Conservation (phyloP, 2,329 filamentous ascomycete genomes). For the Colletotrichum camelliae region DNA sequence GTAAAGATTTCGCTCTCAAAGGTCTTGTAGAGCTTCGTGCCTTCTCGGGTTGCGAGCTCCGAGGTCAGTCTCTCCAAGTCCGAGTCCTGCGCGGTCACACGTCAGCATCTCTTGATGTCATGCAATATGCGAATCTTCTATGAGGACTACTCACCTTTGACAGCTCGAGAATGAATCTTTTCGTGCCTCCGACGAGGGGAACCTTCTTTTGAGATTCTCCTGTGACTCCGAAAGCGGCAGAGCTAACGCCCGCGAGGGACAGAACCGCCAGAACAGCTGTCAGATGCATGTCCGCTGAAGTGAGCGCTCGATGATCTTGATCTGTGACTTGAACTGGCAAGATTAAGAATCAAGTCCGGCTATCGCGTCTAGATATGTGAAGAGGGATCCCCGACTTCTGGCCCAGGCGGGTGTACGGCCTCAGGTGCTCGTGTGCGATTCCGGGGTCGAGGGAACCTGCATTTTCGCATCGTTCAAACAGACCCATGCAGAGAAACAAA, state of each 20-base stretch:
- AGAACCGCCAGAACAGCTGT: neutral
- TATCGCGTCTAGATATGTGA: neutral
- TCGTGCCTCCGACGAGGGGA: neutral
- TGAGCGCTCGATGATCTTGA: no score
- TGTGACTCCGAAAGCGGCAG: neutral
- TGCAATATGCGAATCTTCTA: accelerated
- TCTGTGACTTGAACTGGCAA: no score
- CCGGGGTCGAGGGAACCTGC: slow-evolving; percentile 3
- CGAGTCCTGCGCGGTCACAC: neutral
- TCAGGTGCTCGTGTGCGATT: neutral
- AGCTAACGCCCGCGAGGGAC: neutral
- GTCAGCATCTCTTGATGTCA: neutral
- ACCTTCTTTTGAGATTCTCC: neutral
- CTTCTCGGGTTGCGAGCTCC: neutral
- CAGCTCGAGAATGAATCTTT: slow-evolving; percentile 18
- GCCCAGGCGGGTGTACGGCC: neutral
- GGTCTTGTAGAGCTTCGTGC: slow-evolving; percentile 1
- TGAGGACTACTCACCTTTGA: neutral
- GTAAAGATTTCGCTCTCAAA: slow-evolving; percentile 18
- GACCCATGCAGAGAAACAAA: neutral
- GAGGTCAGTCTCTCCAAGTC: neutral
- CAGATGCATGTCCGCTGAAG: neutral
- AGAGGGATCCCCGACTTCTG: neutral
- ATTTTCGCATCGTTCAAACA: neutral
- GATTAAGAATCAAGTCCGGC: neutral